A percentile compares a stretch with the other conserved stretches of the same genome.
These are phyloP conservation scores for Diaporthe nobilis DNA, from an alignment of 2,329 filamentous ascomycete species.

Conservation along the genomic window DNA sequence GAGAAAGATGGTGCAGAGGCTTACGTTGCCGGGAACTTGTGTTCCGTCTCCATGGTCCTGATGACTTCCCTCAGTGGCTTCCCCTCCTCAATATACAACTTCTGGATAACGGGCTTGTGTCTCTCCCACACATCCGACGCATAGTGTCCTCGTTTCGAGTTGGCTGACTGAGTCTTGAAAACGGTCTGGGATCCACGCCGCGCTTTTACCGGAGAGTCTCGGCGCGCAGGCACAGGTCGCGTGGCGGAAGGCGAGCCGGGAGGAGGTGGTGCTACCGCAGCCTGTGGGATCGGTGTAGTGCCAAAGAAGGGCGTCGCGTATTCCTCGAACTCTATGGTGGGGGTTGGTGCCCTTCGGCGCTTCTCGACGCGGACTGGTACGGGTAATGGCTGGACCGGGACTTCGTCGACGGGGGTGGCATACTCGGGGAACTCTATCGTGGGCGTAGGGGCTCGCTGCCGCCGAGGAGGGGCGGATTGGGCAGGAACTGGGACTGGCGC, in stretches of 20 bases:
- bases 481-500: neutral
- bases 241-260: neutral
- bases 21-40: slow-evolving; percentile 39
- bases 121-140: slow-evolving; percentile 35
- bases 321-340: slow-evolving; percentile 18
- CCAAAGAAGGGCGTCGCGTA: slow-evolving; percentile 15
- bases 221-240: neutral
- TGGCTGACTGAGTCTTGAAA: slow-evolving; percentile 37
- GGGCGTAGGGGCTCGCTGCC: slow-evolving; percentile 19
- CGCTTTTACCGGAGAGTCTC: neutral
- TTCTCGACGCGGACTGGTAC: slow-evolving; percentile 23
- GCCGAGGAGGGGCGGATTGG: neutral
- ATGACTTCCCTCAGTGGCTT: slow-evolving; percentile 38
- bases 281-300: neutral
- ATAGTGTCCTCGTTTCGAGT: slow-evolving; percentile 37
- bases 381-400: neutral
- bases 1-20: neutral
- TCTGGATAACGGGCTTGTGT: slow-evolving; percentile 32
- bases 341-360: slow-evolving; percentile 21
- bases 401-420: neutral
- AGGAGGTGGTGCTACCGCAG: neutral
- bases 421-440: slow-evolving; percentile 27
- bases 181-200: slow-evolving; percentile 10
- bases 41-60: slow-evolving; percentile 34
- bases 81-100: slow-evolving; percentile 36